Percentiles rank a stretch among this genome's conserved stretches.
Evolutionary conservation across 345 rosid genomes (phyloP).

Genomic region (Boechera stricta): DNA sequence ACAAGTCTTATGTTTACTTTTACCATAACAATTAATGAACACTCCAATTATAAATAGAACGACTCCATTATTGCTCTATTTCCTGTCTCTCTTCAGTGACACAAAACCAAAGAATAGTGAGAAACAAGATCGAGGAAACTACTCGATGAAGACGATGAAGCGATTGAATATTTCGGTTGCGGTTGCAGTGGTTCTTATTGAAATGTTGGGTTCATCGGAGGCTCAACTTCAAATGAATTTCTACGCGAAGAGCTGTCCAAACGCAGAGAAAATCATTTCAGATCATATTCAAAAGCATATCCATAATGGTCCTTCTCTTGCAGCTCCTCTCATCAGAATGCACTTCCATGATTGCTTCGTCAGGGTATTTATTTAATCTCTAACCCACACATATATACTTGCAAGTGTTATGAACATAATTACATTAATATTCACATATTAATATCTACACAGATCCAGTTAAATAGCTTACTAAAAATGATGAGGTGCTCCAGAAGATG

Average conservation of each 20-base stretch:
- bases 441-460: neutral
- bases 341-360: conserved; percentile 93
- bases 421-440: neutral
- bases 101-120: conserved; percentile 31
- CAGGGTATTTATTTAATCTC: conserved; percentile 49
- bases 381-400: neutral
- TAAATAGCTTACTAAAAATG: neutral
- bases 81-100: conserved; percentile 33
- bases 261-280: conserved; percentile 67
- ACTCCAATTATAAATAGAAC: conserved; percentile 30
- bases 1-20: conserved; percentile 4
- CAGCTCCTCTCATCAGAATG: conserved; percentile 83
- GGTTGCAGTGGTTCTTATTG: conserved; percentile 39
- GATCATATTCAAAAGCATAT: conserved; percentile 65
- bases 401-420: neutral
- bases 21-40: neutral
- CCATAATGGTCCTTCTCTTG: conserved; percentile 70
- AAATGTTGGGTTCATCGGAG: conserved; percentile 38
- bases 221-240: conserved; percentile 69
- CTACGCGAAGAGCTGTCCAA: conserved; percentile 75
- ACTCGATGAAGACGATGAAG: conserved; percentile 33
- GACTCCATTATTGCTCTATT: conserved; percentile 35
- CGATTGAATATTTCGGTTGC: conserved; percentile 25
- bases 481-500: too few species aligned
- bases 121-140: conserved; percentile 20